These are phyloP conservation scores for Pachysandra terminalis DNA, from an alignment of 164 flowering plant species.

Conservation along the genomic window DNA sequence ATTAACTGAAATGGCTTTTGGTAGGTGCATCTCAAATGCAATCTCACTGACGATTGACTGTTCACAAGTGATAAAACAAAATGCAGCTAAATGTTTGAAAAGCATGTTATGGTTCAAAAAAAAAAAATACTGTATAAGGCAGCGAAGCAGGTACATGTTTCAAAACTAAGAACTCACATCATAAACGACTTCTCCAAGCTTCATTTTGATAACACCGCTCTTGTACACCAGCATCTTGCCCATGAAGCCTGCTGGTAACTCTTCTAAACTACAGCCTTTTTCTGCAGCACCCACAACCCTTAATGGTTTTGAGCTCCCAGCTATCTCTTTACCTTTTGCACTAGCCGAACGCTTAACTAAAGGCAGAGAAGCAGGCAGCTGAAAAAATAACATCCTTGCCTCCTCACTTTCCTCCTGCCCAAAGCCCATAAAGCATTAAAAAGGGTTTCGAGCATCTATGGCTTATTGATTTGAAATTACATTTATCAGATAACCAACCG, in stretches of 20 bases:
- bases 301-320: constrained; percentile 12
- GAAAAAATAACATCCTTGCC: constrained; percentile 44
- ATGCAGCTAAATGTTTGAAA: no score
- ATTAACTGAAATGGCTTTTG: no score
- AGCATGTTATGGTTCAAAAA: background rate
- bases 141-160: no score
- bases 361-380: constrained; percentile 63
- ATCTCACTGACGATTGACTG: no score
- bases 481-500: constrained; percentile 40
- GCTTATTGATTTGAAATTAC: background rate
- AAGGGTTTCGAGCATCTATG: background rate
- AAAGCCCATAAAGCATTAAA: background rate
- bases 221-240: constrained; percentile 86
- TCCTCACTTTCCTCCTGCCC: constrained; percentile 39
- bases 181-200: constrained; percentile 56
- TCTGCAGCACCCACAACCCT: constrained; percentile 13
- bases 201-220: constrained; percentile 80
- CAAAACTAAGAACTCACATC: constrained; percentile 79
- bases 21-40: no score
- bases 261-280: constrained; percentile 34
- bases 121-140: background rate
- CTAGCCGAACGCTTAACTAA: constrained; percentile 26
- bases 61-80: no score
- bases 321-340: constrained; percentile 36
- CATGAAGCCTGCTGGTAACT: constrained; percentile 54